A percentile compares a stretch with the other conserved stretches of the same genome.
Evolutionary conservation across 768 basidiomycete species (phyloP).

Genomic region (Kwoniella bestiolae): DNA sequence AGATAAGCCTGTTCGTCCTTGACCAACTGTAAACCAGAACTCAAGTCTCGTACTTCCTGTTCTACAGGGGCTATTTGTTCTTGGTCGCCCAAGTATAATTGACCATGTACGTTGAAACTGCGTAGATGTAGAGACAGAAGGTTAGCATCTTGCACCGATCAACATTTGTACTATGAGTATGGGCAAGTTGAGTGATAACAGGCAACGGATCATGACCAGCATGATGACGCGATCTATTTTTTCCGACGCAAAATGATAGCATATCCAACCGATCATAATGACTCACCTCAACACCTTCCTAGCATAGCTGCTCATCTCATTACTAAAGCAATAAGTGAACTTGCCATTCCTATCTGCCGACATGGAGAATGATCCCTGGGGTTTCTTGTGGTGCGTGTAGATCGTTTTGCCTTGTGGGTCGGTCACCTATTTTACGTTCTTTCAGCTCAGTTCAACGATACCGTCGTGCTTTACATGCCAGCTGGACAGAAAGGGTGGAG

Average conservation of each 20-base stretch:
- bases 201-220: too few relatives aligned
- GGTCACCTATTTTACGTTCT: constrained; percentile 65
- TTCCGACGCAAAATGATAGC: too few relatives aligned
- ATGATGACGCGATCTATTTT: too few relatives aligned
- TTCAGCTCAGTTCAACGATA: neutral
- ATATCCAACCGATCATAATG: neutral
- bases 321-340: constrained; percentile 96
- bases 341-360: constrained; percentile 86
- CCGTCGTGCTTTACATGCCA: too few relatives aligned
- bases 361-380: constrained; percentile 84
- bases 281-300: constrained; percentile 90
- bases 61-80: constrained; percentile 90
- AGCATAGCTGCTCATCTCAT: constrained; percentile 95
- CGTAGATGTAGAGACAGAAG: too few relatives aligned
- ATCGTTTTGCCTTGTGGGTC: constrained; percentile 73
- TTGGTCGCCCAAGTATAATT: constrained; percentile 90
- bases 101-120: constrained; percentile 97
- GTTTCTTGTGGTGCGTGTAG: constrained; percentile 79
- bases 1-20: constrained; percentile 99
- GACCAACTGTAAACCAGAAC: constrained; percentile 79
- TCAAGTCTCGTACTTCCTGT: constrained; percentile 84
- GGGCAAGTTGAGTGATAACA: too few relatives aligned
- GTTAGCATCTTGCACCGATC: too few relatives aligned
- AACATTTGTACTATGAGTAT: too few relatives aligned
- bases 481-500: neutral